These are phyloP conservation scores for Paecilomyces fulvus DNA, from an alignment of 2,329 filamentous ascomycete species.

Conservation along the genomic window DNA sequence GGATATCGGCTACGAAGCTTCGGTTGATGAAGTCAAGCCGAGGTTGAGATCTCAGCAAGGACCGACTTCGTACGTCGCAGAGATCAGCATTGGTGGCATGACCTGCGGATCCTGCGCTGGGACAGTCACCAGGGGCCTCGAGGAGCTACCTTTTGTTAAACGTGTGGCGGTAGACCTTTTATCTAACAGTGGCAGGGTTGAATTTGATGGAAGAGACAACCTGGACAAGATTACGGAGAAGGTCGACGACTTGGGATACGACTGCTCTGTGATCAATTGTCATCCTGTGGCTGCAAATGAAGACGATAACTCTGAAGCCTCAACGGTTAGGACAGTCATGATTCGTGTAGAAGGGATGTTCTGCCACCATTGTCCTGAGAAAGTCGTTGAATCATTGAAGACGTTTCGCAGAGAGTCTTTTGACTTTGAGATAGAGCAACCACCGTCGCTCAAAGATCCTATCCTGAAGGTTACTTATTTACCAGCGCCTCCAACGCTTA, in stretches of 20 bases:
- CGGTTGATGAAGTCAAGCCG: slow-evolving; percentile 27
- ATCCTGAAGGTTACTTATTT: slow-evolving; percentile 63
- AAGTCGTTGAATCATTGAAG: slow-evolving; percentile 27
- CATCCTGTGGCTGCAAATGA: slow-evolving; percentile 20
- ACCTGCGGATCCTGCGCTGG: slow-evolving; percentile 50
- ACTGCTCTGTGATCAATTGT: slow-evolving; percentile 49
- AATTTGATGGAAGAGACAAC: slow-evolving; percentile 41
- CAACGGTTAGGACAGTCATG: slow-evolving; percentile 49
- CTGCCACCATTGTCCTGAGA: slow-evolving; percentile 60
- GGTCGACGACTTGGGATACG: slow-evolving; percentile 56
- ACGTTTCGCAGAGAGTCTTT: slow-evolving; percentile 41
- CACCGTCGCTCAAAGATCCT: slow-evolving; percentile 53
- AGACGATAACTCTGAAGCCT: slow-evolving; percentile 13
- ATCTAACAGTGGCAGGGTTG: slow-evolving; percentile 41
- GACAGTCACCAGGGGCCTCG: slow-evolving; percentile 39
- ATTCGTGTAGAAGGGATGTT: slow-evolving; percentile 65
- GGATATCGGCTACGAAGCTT: slow-evolving; percentile 41
- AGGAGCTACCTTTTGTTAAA: slow-evolving; percentile 38
- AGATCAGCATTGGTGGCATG: slow-evolving; percentile 48
- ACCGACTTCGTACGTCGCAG: slow-evolving; percentile 26
- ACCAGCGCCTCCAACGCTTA: slow-evolving; percentile 60
- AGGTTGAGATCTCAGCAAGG: slow-evolving; percentile 6
- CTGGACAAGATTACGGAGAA: slow-evolving; percentile 38
- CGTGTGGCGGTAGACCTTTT: slow-evolving; percentile 44
- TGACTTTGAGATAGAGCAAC: slow-evolving; percentile 24